A percentile compares a stretch with the other conserved stretches of the same genome.
Conservation (phyloP, 495 filamentous ascomycete genomes). For the Penicillium bovifimosum region DNA sequence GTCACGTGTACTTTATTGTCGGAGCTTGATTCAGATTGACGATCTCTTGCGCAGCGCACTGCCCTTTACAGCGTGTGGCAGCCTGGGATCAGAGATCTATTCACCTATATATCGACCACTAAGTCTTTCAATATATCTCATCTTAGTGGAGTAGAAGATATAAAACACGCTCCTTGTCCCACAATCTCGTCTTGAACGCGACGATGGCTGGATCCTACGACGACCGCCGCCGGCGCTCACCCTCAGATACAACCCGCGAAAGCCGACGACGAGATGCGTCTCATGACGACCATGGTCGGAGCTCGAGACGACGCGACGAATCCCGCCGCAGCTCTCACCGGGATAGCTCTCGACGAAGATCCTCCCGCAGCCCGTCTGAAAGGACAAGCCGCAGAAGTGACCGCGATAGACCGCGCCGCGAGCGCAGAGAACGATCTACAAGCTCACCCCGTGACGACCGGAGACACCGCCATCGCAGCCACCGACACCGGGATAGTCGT, state of each 20-base stretch:
- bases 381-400: slow-evolving; percentile 16
- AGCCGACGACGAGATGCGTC: slow-evolving; percentile 21
- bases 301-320: slow-evolving; percentile 29
- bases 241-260: slow-evolving; percentile 20
- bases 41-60: background rate
- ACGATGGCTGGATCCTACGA: slow-evolving; percentile 25
- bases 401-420: slow-evolving; percentile 22
- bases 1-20: slow-evolving; percentile 22
- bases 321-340: slow-evolving; percentile 29
- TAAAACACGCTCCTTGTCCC: background rate
- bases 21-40: slow-evolving; percentile 9
- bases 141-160: no score
- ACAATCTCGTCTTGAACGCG: background rate
- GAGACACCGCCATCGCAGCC: slow-evolving; percentile 30
- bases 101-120: no score
- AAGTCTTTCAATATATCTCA: no score
- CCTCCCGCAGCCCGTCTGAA: slow-evolving; percentile 25
- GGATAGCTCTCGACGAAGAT: slow-evolving; percentile 17
- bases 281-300: slow-evolving; percentile 19
- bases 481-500: slow-evolving; percentile 26
- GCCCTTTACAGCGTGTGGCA: no score
- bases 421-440: slow-evolving; percentile 23
- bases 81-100: no score
- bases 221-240: slow-evolving; percentile 14
- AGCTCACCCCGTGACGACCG: slow-evolving; percentile 23